Conservation (phyloP, 352 stramenopile species). For the Globisporangium radiosum region DNA sequence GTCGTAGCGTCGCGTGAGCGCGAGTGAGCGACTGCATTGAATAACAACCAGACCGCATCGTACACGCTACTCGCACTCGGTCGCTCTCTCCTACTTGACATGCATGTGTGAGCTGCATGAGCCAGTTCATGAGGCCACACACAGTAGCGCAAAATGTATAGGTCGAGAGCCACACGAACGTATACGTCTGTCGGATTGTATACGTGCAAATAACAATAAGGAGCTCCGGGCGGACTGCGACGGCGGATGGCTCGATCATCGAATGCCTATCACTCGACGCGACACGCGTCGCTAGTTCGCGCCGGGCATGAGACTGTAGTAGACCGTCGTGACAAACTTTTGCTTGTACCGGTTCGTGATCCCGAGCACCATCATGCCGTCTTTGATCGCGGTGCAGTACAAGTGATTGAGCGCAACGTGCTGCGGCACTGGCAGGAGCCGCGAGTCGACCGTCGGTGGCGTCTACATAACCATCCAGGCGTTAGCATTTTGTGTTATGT, state of each 20-base stretch:
- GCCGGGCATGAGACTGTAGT: slow-evolving; percentile 93
- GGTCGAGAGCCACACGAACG: too few species aligned
- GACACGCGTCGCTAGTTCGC: slow-evolving; percentile 35
- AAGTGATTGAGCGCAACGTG: slow-evolving; percentile 99
- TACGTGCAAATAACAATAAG: too few species aligned
- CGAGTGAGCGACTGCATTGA: background rate
- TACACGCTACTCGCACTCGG: too few species aligned
- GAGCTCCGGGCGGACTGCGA: too few species aligned
- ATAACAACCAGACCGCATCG: too few species aligned
- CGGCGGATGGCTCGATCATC: too few species aligned
- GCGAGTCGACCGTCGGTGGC: slow-evolving; percentile 91
- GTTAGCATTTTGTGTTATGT: background rate
- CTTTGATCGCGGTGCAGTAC: slow-evolving; percentile 98
- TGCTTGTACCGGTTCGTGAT: slow-evolving; percentile 97
- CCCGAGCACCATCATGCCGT: slow-evolving; percentile 99
- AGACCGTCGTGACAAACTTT: slow-evolving; percentile 98
- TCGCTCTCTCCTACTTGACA: too few species aligned
- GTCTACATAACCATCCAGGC: slow-evolving; percentile 30
- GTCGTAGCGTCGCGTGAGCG: background rate
- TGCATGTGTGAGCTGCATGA: too few species aligned
- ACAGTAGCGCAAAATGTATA: too few species aligned
- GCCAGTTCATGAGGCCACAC: too few species aligned
- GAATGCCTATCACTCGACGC: too few species aligned
- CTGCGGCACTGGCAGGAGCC: slow-evolving; percentile 94
- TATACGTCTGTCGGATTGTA: too few species aligned